Base-by-base conservation (phyloP, 257 asterid species). In the Lycium ferocissimum region DNA sequence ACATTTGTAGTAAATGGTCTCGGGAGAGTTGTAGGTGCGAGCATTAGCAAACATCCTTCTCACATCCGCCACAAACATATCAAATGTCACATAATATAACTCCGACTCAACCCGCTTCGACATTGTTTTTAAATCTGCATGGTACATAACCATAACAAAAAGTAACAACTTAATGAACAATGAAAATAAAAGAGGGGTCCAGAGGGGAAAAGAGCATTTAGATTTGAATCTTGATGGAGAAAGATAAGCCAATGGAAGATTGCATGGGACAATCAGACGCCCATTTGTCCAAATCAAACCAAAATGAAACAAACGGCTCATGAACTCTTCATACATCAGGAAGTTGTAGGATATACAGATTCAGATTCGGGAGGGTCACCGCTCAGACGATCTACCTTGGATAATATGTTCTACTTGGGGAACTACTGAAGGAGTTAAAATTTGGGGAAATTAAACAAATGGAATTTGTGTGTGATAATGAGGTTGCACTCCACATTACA, bases 21-120 rank as follows among this genome's bases (percentile, higher is more conserved):
- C 98, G 0, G 99, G 98, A 62, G 98, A 95, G 90, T 96, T 95
- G 83, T 96, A 96, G 40, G 99, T 95, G 82, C 98, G 97, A n/a
- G 99, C 99, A 66, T 96, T 96, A 1, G 89, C 80, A 83, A 96
- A 95, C 98, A 95, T 96, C 89, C 97, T 94, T 89, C 87, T 89
- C 33, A 85, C 95, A 83, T 96, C 98, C 59, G 98, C 98, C 56
- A 92, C 90, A 84, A 96, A 96, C 98, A 96, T 96, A 89, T 96
- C 99, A 83, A 96, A 90, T 0, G 99, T 96, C 86, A 93, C 94
- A 15, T 95, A 96, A 76, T 94, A 96, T 84, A 84, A 93, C 90
- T 96, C 99, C 2, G 98, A 96, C 72, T 96, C 99, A 76, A 96
- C 98, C 73, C 99, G 90, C 91, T 90, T 95, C 37, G 95, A 94